phyloP scores from a whole-genome alignment of 1,139 yeast genomes.

The Lodderomyces metapsilosis region DNA sequence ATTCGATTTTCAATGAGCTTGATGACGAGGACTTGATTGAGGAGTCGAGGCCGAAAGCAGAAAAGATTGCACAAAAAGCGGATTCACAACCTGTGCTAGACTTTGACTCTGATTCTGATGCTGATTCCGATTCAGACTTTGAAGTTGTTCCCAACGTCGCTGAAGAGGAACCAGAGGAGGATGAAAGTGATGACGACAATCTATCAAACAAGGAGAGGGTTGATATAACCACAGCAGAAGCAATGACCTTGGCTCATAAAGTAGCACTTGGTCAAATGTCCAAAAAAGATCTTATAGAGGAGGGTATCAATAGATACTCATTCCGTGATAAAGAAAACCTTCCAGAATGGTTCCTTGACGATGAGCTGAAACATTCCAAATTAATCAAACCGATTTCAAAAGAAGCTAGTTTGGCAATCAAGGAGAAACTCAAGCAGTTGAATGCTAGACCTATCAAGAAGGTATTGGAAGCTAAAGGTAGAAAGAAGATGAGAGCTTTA shows the following conservation, averaged over 20 bases:
- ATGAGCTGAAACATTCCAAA: constrained; percentile 83
- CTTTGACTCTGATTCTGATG: constrained; percentile 4
- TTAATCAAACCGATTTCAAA: constrained; percentile 89
- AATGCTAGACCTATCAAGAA: constrained; percentile 98
- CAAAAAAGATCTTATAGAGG: constrained; percentile 81
- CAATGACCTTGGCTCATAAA: constrained; percentile 97
- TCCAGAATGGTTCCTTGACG: constrained; percentile 96
- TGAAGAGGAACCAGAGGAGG: constrained; percentile 38
- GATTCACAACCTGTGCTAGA: background rate
- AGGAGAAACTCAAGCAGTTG: constrained; percentile 83
- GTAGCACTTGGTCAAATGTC: constrained; percentile 85
- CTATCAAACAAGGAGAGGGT: constrained; percentile 54
- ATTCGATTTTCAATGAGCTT: constrained; percentile 70
- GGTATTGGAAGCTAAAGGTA: constrained; percentile 94
- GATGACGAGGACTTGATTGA: constrained; percentile 44
- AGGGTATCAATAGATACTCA: constrained; percentile 87
- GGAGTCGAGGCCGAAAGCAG: constrained; percentile 20
- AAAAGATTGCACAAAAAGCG: constrained; percentile 8
- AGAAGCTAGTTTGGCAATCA: constrained; percentile 91
- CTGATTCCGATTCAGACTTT: constrained; percentile 29
- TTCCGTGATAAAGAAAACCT: constrained; percentile 88
- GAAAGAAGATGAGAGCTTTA: constrained; percentile 93
- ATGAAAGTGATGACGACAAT: background rate
- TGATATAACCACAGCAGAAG: constrained; percentile 89
- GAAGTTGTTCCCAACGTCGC: constrained; percentile 52